Percentiles rank a stretch among this genome's conserved stretches.
These are phyloP conservation scores for Acanthamoeba polyphaga DNA, from an alignment of 208 protist genomes.

Conservation along the genomic window DNA sequence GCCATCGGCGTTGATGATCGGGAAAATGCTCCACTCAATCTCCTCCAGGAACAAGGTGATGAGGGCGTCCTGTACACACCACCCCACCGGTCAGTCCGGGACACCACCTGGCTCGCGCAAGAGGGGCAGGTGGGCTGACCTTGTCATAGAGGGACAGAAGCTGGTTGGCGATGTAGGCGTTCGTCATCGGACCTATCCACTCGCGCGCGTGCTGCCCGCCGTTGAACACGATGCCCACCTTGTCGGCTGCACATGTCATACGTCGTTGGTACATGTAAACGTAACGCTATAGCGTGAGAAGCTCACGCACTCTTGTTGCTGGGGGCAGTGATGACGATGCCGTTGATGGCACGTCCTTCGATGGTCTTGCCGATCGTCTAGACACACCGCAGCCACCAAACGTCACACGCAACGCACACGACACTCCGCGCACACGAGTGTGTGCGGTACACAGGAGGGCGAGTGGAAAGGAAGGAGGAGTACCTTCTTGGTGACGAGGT, in stretches of 20 bases:
- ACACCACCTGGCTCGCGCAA: neutral
- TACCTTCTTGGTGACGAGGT: conserved; percentile 35
- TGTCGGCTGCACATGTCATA: neutral
- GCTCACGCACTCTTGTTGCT: neutral
- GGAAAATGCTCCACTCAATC: conserved; percentile 40
- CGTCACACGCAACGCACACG: neutral
- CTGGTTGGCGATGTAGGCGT: conserved; percentile 75
- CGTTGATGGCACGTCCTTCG: conserved; percentile 30
- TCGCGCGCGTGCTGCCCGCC: conserved; percentile 77
- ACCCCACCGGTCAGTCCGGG: too few species aligned
- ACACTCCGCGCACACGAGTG: neutral
- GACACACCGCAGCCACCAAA: neutral
- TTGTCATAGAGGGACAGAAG: neutral
- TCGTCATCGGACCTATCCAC: conserved; percentile 78
- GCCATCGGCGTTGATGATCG: conserved; percentile 13
- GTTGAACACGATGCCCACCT: neutral
- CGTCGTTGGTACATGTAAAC: too few species aligned
- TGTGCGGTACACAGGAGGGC: neutral
- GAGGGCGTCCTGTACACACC: neutral
- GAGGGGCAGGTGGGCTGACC: neutral
- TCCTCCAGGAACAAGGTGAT: neutral
- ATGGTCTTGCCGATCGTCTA: conserved; percentile 10
- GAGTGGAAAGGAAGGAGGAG: neutral
- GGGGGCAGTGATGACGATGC: neutral
- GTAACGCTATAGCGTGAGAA: too few species aligned